These are phyloP conservation scores for Hypoxylon sp. DNA, from an alignment of 2,329 filamentous ascomycete genomes.

Conservation along the genomic window DNA sequence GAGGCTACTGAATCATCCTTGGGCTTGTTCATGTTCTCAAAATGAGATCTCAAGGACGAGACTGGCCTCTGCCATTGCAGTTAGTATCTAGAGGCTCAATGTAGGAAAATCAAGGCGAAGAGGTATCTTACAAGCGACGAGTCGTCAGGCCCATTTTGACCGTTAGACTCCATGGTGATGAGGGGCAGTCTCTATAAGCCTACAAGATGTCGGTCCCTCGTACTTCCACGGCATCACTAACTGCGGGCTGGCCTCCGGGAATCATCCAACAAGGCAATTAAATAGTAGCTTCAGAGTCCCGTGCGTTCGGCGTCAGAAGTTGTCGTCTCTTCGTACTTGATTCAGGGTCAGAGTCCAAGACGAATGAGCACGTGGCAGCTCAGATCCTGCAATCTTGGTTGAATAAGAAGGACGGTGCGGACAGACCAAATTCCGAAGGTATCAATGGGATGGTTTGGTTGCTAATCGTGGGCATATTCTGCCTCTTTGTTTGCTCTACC, in stretches of 20 bases:
- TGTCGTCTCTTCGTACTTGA: conserved; percentile 20
- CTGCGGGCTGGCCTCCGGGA: conserved; percentile 22
- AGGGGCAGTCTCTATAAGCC: conserved; percentile 48
- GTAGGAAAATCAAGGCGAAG: background rate
- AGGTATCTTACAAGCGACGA: conserved; percentile 77
- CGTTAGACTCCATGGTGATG: conserved; percentile 61
- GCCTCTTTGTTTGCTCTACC: conserved; percentile 29
- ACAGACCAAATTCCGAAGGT: conserved; percentile 46
- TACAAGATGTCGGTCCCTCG: conserved; percentile 38
- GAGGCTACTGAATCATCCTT: conserved; percentile 57
- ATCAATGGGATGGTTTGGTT: conserved; percentile 25
- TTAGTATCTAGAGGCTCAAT: conserved; percentile 49
- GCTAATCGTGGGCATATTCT: conserved; percentile 37
- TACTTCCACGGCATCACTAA: conserved; percentile 49
- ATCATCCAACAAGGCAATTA: conserved; percentile 39
- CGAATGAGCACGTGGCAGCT: conserved; percentile 34
- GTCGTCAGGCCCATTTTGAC: conserved; percentile 77
- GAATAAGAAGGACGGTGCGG: conserved; percentile 25
- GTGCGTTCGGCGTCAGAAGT: conserved; percentile 7
- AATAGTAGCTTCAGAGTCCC: conserved; percentile 7
- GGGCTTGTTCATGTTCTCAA: conserved; percentile 79
- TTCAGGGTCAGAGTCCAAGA: conserved; percentile 21
- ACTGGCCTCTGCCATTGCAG: conserved; percentile 75
- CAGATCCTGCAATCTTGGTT: conserved; percentile 16
- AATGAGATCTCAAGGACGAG: conserved; percentile 83